phyloP scores from a whole-genome alignment of 306 rosid genomes.

The Astragalus membranaceus region DNA sequence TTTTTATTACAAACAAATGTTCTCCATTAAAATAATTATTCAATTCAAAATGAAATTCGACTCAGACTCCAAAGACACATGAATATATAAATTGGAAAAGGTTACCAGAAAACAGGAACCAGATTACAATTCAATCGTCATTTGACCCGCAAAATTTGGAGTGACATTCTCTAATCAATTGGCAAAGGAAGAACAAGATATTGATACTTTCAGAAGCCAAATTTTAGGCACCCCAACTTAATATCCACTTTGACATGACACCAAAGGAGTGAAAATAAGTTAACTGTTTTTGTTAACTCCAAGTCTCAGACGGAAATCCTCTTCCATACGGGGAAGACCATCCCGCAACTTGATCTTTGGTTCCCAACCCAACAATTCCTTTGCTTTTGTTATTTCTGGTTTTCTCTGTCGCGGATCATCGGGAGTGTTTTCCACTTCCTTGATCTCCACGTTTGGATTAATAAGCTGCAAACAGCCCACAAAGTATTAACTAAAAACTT shows the following conservation, averaged over 20 bases:
- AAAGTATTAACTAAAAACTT: background rate
- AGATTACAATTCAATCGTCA: background rate
- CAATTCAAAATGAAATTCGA: conserved; percentile 8
- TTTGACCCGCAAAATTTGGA: conserved; percentile 11
- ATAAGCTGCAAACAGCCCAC: conserved; percentile 41
- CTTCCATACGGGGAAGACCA: conserved; percentile 67
- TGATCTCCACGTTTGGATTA: conserved; percentile 46
- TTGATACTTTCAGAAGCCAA: background rate
- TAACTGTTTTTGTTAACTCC: conserved; percentile 32
- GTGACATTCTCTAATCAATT: background rate
- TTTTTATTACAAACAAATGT: background rate
- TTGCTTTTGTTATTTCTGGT: conserved; percentile 55
- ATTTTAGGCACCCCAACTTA: conserved; percentile 3
- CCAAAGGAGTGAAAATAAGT: background rate
- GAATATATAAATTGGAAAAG: background rate
- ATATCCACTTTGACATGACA: conserved; percentile 8
- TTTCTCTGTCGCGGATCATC: conserved; percentile 62
- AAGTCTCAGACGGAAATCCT: conserved; percentile 56
- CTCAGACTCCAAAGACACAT: background rate
- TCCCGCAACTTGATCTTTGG: conserved; percentile 48
- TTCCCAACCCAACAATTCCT: conserved; percentile 57
- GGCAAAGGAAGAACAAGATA: background rate
- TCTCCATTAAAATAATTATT: background rate
- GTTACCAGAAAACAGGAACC: background rate
- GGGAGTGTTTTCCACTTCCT: conserved; percentile 59